phyloP scores from a whole-genome alignment of 192 early-diverging fungal genomes.

The Coemansia sp. region DNA sequence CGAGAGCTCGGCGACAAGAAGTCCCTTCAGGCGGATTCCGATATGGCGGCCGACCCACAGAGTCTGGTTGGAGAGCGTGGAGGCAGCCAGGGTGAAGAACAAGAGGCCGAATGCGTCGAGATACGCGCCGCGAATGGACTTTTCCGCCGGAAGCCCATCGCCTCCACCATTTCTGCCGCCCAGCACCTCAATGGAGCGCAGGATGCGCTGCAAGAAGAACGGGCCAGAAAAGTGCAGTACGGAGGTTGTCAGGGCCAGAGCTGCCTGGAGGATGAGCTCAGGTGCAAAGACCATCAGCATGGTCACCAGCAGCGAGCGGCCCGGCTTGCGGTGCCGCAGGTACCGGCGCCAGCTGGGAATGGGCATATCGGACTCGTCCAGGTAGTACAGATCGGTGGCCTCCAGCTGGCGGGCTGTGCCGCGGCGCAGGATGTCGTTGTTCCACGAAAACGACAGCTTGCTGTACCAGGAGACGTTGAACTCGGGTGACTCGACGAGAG shows the following conservation, averaged over 20 bases:
- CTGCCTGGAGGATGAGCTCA: slow-evolving; percentile 48
- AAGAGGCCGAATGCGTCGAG: slow-evolving; percentile 64
- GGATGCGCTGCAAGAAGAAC: slow-evolving; percentile 60
- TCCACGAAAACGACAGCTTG: slow-evolving; percentile 57
- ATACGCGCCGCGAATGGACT: slow-evolving; percentile 44
- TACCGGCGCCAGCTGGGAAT: slow-evolving; percentile 38
- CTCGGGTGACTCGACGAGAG: slow-evolving; percentile 39
- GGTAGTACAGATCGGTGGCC: slow-evolving; percentile 59
- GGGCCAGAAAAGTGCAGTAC: slow-evolving; percentile 53
- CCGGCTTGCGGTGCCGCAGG: slow-evolving; percentile 16
- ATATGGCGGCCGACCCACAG: slow-evolving; percentile 68
- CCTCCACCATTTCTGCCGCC: not conserved
- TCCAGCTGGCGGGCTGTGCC: slow-evolving; percentile 58
- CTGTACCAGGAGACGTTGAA: slow-evolving; percentile 23
- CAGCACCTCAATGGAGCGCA: slow-evolving; percentile 56
- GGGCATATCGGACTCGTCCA: slow-evolving; percentile 56
- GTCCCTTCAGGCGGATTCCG: slow-evolving; percentile 60
- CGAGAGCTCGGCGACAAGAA: slow-evolving; percentile 67
- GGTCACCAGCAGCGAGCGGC: slow-evolving; percentile 33
- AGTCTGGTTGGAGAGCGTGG: slow-evolving; percentile 53
- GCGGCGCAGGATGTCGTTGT: slow-evolving; percentile 59
- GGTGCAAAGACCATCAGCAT: slow-evolving; percentile 41
- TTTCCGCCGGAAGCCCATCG: not conserved
- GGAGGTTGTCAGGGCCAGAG: slow-evolving; percentile 27
- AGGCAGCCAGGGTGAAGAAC: slow-evolving; percentile 39